Evolutionary conservation across 352 stramenopile genomes (phyloP).

Genomic region (Elongisporangium prolatum): DNA sequence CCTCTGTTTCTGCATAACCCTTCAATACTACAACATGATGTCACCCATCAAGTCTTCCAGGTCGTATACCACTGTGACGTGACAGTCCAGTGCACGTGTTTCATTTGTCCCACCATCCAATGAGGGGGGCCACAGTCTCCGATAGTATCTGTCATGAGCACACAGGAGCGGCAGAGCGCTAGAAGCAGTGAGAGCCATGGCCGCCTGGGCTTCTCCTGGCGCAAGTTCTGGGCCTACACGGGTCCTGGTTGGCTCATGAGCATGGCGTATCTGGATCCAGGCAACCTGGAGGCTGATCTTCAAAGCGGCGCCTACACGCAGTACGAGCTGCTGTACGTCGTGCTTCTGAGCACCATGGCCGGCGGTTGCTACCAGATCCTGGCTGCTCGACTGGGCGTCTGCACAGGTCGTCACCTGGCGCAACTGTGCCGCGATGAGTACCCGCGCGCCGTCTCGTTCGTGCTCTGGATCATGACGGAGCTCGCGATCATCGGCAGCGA

Average conservation of each 20-base stretch:
- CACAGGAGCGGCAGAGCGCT: no score
- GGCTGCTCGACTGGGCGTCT: conserved; percentile 79
- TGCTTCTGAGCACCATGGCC: conserved; percentile 79
- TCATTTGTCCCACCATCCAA: no score
- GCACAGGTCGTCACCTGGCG: conserved; percentile 81
- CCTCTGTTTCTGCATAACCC: no score
- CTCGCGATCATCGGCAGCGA: conserved; percentile 86
- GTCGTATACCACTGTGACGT: no score
- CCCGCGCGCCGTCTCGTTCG: conserved; percentile 32
- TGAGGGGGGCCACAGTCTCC: no score
- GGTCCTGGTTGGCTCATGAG: conserved; percentile 62
- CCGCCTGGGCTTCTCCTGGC: no score
- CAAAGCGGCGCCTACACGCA: conserved; percentile 81
- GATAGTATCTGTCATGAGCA: no score
- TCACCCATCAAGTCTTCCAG: no score
- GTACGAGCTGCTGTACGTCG: conserved; percentile 83
- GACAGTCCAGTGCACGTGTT: no score
- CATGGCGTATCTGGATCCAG: conserved; percentile 90
- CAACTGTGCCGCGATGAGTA: conserved; percentile 72
- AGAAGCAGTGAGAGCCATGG: no score
- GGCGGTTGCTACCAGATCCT: conserved; percentile 88
- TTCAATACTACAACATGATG: no score
- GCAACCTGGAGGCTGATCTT: conserved; percentile 91
- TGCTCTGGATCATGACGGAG: conserved; percentile 84
- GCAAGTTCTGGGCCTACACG: conserved; percentile 46